A percentile compares a stretch with the other conserved stretches of the same genome.
phyloP scores from a whole-genome alignment of 371 early-diverging fungal genomes.

The Globomyces sp. region DNA sequence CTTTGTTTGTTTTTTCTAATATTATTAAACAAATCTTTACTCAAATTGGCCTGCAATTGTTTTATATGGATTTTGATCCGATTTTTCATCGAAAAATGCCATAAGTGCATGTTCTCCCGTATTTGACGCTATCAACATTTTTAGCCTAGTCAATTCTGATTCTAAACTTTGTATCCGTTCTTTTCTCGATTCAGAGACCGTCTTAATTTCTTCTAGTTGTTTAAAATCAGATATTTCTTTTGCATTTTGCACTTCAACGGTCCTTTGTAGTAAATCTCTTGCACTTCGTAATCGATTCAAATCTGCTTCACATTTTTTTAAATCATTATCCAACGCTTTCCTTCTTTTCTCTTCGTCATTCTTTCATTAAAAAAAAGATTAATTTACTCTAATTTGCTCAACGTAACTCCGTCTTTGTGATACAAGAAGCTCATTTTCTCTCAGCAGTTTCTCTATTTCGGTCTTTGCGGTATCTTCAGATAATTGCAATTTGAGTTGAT shows the following conservation, averaged over 20 bases:
- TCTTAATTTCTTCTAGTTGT: conserved; percentile 62
- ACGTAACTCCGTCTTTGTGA: conserved; percentile 58
- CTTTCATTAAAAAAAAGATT: conserved; percentile 25
- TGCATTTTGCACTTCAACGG: conserved; percentile 66
- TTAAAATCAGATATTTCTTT: conserved; percentile 63
- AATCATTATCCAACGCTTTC: conserved; percentile 62
- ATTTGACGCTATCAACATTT: conserved; percentile 60
- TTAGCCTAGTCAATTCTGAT: conserved; percentile 65
- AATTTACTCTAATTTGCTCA: conserved; percentile 57
- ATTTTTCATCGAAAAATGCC: conserved; percentile 62
- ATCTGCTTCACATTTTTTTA: conserved; percentile 71
- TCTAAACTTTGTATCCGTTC: conserved; percentile 58
- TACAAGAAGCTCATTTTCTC: conserved; percentile 73
- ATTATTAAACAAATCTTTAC: conserved; percentile 24
- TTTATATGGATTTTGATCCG: conserved; percentile 43
- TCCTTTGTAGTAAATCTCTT: conserved; percentile 74
- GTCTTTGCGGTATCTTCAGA: background rate
- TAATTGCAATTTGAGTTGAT: background rate
- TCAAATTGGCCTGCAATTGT: conserved; percentile 57
- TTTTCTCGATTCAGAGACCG: conserved; percentile 67
- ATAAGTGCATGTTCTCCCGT: conserved; percentile 67
- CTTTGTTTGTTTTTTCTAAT: background rate
- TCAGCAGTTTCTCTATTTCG: conserved; percentile 33
- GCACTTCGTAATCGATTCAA: conserved; percentile 72
- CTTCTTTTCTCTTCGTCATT: conserved; percentile 67